These are phyloP conservation scores for Moringa oleifera DNA, from an alignment of 345 rosid genomes.

Conservation along the genomic window DNA sequence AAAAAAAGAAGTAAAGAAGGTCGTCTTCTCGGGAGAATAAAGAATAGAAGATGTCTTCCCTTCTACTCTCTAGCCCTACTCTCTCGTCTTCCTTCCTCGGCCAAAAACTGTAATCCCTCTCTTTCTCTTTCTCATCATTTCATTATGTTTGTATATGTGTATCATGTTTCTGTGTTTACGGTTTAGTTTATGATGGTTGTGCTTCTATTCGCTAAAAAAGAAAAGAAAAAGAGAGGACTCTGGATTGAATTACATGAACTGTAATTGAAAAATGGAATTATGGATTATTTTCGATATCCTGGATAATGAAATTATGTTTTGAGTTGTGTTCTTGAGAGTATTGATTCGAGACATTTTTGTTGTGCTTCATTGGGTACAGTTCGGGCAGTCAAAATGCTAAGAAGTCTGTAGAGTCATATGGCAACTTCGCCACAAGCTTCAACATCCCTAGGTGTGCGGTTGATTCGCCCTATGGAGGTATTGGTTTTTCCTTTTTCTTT, in stretches of 20 bases:
- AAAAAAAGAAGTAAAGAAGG: not conserved
- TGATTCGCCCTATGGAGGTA: conserved; percentile 71
- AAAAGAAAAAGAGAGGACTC: too few species aligned
- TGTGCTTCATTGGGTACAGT: conserved; percentile 20
- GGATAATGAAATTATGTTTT: not conserved
- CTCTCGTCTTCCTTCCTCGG: conserved; percentile 45
- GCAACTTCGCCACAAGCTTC: conserved; percentile 27
- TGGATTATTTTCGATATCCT: not conserved
- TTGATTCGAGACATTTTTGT: not conserved
- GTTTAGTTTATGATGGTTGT: too few species aligned
- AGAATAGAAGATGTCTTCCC: conserved; percentile 44
- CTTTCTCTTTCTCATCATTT: not conserved
- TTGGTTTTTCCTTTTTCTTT: not conserved
- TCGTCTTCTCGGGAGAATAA: conserved; percentile 9
- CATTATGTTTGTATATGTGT: too few species aligned
- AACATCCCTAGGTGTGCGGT: conserved; percentile 44
- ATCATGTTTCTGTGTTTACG: too few species aligned
- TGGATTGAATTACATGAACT: too few species aligned
- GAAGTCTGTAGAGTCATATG: conserved; percentile 18
- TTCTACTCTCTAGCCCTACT: conserved; percentile 45
- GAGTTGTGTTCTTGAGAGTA: conserved; percentile 5
- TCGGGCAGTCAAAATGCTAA: conserved; percentile 15
- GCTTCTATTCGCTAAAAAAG: too few species aligned
- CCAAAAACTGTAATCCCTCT: conserved; percentile 39
- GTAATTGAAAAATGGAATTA: too few species aligned